A percentile compares a stretch with the other conserved stretches of the same genome.
Conservation (phyloP, 2,329 filamentous ascomycete genomes). For the Fusarium albosuccineum region DNA sequence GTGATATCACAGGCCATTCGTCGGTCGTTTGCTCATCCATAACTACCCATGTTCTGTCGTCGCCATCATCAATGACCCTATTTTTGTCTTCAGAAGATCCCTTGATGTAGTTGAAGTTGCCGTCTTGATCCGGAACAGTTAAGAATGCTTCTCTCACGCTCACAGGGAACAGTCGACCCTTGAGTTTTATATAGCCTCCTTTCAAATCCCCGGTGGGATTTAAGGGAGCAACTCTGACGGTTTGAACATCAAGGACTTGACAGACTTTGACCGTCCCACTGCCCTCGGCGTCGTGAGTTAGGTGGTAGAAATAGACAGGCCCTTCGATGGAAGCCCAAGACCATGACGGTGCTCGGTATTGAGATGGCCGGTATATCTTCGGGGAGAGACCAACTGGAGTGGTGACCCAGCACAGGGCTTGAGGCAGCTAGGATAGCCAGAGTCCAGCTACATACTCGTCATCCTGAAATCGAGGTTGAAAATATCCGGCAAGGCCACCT, state of each 20-base stretch:
- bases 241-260: not conserved
- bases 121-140: not conserved
- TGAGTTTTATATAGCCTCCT: not conserved
- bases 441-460: constrained; percentile 10
- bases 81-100: too few relatives aligned
- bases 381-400: not conserved
- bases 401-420: not conserved
- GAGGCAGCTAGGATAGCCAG: not conserved
- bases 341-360: constrained; percentile 18
- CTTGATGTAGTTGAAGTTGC: not conserved
- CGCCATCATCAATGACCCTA: too few relatives aligned
- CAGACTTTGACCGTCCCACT: not conserved
- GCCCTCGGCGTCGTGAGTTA: not conserved
- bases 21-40: too few relatives aligned
- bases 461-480: not conserved
- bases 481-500: constrained; percentile 1
- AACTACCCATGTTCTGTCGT: too few relatives aligned
- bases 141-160: not conserved
- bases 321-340: constrained; percentile 17
- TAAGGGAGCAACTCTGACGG: not conserved
- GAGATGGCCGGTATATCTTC: not conserved
- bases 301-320: not conserved
- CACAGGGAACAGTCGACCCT: not conserved
- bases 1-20: not conserved
- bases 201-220: constrained; percentile 3